These are phyloP conservation scores for Mycena haematopus DNA, from an alignment of 768 basidiomycete genomes.

Conservation along the genomic window DNA sequence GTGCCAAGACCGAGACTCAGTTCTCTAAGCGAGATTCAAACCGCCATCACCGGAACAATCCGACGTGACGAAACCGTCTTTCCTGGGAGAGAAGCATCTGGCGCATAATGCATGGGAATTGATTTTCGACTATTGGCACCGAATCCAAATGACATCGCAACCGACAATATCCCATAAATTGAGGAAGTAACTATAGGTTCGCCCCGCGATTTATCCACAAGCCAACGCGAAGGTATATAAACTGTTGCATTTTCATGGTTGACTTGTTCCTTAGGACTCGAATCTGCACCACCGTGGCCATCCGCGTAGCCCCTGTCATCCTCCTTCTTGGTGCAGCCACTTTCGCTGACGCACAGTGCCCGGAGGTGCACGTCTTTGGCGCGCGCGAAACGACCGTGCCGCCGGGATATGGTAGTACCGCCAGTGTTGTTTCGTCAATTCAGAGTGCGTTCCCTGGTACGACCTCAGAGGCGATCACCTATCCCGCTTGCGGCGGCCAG, in stretches of 20 bases:
- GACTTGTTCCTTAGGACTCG: not conserved
- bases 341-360: slow-evolving; percentile 33
- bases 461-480: slow-evolving; percentile 42
- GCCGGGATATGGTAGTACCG: slow-evolving; percentile 41
- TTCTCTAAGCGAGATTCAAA: slow-evolving; percentile 15
- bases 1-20: slow-evolving; percentile 4
- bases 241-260: not conserved
- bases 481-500: slow-evolving; percentile 45
- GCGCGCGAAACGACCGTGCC: slow-evolving; percentile 43
- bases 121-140: too few species aligned
- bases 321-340: slow-evolving; percentile 22
- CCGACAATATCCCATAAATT: slow-evolving; percentile 4
- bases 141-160: not conserved
- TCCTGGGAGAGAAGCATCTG: not conserved
- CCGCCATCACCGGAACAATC: not conserved
- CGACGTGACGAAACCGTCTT: slow-evolving; percentile 18
- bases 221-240: not conserved
- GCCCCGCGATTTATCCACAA: not conserved
- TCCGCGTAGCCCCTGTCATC: slow-evolving; percentile 23
- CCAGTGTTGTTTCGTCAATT: slow-evolving; percentile 37
- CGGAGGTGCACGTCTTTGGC: slow-evolving; percentile 41
- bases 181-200: not conserved
- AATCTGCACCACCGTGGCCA: slow-evolving; percentile 5
- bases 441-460: slow-evolving; percentile 37
- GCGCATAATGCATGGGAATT: too few species aligned